Percentiles rank a stretch among this genome's conserved stretches.
phyloP scores from a whole-genome alignment of 805 yeast species.

The Suhomyces canberraensis region DNA sequence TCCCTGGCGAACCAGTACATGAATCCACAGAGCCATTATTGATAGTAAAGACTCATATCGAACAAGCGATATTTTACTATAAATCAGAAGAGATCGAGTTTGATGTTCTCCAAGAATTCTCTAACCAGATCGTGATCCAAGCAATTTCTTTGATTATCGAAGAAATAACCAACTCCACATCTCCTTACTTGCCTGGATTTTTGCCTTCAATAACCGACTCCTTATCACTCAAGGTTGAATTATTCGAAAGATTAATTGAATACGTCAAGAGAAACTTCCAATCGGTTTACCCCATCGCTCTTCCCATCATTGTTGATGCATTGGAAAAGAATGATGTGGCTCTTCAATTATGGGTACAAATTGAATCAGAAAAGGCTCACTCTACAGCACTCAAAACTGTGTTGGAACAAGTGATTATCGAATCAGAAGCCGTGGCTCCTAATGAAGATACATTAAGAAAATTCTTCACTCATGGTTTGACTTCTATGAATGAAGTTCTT shows the following conservation, averaged over 20 bases:
- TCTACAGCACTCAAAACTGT: conserved; percentile 9
- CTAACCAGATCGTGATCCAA: conserved; percentile 14
- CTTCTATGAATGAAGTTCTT: conserved; percentile 24
- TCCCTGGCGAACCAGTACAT: conserved; percentile 17
- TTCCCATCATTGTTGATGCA: conserved; percentile 31
- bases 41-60: conserved; percentile 70
- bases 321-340: conserved; percentile 46
- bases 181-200: conserved; percentile 54
- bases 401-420: conserved; percentile 10
- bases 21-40: conserved; percentile 13
- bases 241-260: conserved; percentile 42
- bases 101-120: conserved; percentile 40
- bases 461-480: conserved; percentile 24
- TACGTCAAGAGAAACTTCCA: conserved; percentile 48
- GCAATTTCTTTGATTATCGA: conserved; percentile 49
- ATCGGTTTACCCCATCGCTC: conserved; percentile 31
- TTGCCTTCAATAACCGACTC: conserved; percentile 51
- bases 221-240: conserved; percentile 46
- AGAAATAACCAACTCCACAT: conserved; percentile 56
- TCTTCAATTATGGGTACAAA: conserved; percentile 35
- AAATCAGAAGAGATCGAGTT: conserved; percentile 44
- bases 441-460: conserved; percentile 16
- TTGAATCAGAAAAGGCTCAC: conserved; percentile 7
- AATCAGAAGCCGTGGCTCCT: conserved; percentile 5
- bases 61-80: conserved; percentile 76